Evolutionary conservation across 139 green algal genomes (phyloP).

Genomic region (Chlamydomonas schloesseri): DNA sequence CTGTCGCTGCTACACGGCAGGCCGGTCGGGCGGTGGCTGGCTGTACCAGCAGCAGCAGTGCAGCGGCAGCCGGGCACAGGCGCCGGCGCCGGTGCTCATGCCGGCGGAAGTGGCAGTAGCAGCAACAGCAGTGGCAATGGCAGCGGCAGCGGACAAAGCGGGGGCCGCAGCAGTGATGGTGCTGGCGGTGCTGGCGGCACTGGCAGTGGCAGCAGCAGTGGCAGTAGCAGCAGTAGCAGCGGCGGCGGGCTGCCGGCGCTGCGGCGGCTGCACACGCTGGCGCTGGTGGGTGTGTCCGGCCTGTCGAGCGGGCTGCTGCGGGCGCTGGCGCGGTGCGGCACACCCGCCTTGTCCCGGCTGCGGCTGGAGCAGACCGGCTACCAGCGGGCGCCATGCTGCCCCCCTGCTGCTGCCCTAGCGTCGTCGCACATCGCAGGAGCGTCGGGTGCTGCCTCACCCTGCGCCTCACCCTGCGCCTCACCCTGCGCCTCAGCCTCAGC

Average conservation of each 20-base stretch:
- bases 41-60: not conserved
- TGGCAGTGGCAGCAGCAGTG: not conserved
- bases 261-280: slow-evolving; percentile 16
- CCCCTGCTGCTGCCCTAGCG: too few species aligned
- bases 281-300: not conserved
- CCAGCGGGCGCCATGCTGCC: not conserved
- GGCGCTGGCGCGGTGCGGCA: not conserved
- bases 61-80: not conserved
- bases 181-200: too few species aligned
- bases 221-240: not conserved
- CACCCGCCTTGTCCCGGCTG: not conserved
- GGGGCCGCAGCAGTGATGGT: too few species aligned
- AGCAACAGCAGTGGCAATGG: not conserved
- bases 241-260: not conserved
- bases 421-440: too few species aligned
- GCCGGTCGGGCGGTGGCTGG: not conserved
- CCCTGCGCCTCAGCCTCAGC: too few species aligned
- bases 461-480: too few species aligned
- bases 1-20: slow-evolving; percentile 29
- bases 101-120: not conserved
- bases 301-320: not conserved
- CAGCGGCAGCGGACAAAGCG: too few species aligned
- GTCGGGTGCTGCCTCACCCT: too few species aligned
- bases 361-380: slow-evolving; percentile 22
- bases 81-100: too few species aligned